Evolutionary conservation across 805 yeast species (phyloP).

Genomic region (Myxozyma geophila): DNA sequence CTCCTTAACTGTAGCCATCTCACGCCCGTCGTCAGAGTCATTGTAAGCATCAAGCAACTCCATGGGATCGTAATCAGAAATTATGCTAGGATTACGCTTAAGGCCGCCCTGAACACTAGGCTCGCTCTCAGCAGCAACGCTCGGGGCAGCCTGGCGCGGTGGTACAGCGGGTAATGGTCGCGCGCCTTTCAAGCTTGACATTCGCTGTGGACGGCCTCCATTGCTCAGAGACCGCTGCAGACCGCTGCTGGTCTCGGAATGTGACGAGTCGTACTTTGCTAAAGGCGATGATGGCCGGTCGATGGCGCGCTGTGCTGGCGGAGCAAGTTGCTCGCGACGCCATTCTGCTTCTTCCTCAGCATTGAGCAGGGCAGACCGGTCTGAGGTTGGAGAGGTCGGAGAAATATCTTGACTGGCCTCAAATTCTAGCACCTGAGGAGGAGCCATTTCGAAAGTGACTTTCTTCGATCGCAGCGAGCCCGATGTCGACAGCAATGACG

Average conservation of each 20-base stretch:
- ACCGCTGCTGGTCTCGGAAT: too few species aligned
- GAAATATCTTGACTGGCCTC: constrained; percentile 21
- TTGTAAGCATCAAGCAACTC: constrained; percentile 18
- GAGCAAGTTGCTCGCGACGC: constrained; percentile 7
- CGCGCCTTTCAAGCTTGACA: constrained; percentile 8
- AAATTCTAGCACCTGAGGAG: constrained; percentile 34
- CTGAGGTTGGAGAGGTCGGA: constrained; percentile 9
- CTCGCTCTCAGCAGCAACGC: background rate
- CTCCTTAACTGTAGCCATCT: constrained; percentile 10
- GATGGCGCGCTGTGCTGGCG: background rate
- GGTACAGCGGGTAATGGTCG: constrained; percentile 32
- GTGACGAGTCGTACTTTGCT: constrained; percentile 16
- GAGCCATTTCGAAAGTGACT: constrained; percentile 36
- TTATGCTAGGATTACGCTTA: background rate
- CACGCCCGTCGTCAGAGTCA: constrained; percentile 5
- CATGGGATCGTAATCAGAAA: constrained; percentile 19
- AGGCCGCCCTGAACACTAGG: background rate
- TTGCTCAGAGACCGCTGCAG: constrained; percentile 20
- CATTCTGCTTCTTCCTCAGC: constrained; percentile 3
- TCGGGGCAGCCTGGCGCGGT: background rate
- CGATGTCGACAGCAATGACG: constrained; percentile 25
- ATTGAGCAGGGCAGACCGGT: background rate
- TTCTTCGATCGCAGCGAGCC: constrained; percentile 31
- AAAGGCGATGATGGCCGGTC: constrained; percentile 15
- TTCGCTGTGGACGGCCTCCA: constrained; percentile 22